Conservation (phyloP, 139 green algal species). For the Chlorella vulgaris region DNA sequence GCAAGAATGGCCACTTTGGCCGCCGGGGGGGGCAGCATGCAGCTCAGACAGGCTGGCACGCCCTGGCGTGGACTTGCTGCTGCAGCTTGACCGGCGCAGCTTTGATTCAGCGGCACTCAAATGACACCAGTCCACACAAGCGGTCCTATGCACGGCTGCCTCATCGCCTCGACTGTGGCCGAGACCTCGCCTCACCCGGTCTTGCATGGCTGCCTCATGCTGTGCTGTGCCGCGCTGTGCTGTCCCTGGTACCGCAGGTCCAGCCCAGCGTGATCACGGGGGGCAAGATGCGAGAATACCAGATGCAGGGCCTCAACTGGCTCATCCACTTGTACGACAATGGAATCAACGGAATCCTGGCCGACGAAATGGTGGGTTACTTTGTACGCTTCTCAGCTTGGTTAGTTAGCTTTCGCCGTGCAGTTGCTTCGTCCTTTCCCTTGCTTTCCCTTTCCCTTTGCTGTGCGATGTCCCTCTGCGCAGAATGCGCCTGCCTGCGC, state of each 20-base stretch:
- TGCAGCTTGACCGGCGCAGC: too few species aligned
- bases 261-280: constrained; percentile 87
- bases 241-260: constrained; percentile 33
- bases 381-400: background rate
- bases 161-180: too few species aligned
- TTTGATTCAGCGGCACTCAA: too few species aligned
- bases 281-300: constrained; percentile 97
- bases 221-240: background rate
- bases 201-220: background rate
- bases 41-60: too few species aligned
- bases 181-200: too few species aligned
- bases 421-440: too few species aligned
- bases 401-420: background rate
- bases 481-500: background rate
- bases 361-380: constrained; percentile 71
- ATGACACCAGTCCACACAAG: too few species aligned
- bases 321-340: constrained; percentile 99
- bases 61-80: too few species aligned
- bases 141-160: too few species aligned
- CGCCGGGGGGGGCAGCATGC: too few species aligned
- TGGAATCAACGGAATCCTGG: constrained; percentile 99
- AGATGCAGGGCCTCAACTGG: constrained; percentile 99
- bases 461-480: background rate
- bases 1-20: too few species aligned
- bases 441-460: too few species aligned